phyloP scores from a whole-genome alignment of 179 eudicot species.

The Gypsophila paniculata region DNA sequence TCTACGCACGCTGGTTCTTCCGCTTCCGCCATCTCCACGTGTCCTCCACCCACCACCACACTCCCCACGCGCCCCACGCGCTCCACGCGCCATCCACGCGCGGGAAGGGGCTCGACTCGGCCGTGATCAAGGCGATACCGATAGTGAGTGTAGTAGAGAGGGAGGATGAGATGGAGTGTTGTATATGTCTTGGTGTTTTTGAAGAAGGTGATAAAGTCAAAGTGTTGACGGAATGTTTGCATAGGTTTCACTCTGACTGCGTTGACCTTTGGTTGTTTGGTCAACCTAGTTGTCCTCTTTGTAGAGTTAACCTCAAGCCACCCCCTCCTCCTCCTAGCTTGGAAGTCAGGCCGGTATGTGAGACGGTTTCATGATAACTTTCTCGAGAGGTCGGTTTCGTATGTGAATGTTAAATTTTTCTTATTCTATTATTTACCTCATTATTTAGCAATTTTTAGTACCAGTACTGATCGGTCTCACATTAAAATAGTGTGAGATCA shows the following conservation, averaged over 20 bases:
- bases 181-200: constrained; percentile 62
- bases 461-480: background rate
- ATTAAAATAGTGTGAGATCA: background rate
- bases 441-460: too few relatives aligned
- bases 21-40: constrained; percentile 28
- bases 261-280: constrained; percentile 63
- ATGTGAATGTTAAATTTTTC: background rate
- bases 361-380: background rate
- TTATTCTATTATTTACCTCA: background rate
- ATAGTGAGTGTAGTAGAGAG: constrained; percentile 23
- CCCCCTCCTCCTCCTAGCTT: constrained; percentile 22
- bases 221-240: constrained; percentile 52
- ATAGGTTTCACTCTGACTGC: constrained; percentile 66
- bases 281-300: constrained; percentile 71
- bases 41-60: constrained; percentile 7
- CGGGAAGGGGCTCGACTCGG: constrained; percentile 40
- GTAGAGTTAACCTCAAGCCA: constrained; percentile 51
- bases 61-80: constrained; percentile 7
- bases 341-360: background rate
- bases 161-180: constrained; percentile 44
- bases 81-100: constrained; percentile 17
- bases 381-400: too few relatives aligned
- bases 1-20: constrained; percentile 58
- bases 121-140: constrained; percentile 36
- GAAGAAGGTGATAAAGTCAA: constrained; percentile 66